phyloP scores from a whole-genome alignment of 2,329 filamentous ascomycete species.

The Aspergillus pseudoviridinutans region DNA sequence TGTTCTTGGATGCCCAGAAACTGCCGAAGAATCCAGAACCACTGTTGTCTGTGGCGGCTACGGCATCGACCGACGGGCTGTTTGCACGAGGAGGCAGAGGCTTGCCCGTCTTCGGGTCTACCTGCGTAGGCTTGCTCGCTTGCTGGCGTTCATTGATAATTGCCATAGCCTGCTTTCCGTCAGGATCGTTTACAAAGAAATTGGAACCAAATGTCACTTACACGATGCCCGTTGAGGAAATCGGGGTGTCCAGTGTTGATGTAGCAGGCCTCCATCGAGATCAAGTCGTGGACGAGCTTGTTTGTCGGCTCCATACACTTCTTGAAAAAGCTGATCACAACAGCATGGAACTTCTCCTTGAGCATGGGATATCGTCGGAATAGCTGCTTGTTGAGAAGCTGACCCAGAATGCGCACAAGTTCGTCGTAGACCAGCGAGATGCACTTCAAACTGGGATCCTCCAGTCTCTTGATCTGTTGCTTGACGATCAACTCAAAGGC shows the following conservation, averaged over 20 bases:
- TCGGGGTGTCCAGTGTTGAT: slow-evolving; percentile 98
- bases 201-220: slow-evolving; percentile 38
- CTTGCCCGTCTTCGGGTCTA: slow-evolving; percentile 98
- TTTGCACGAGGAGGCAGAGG: slow-evolving; percentile 74
- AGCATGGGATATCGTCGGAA: slow-evolving; percentile 90
- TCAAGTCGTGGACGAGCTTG: slow-evolving; percentile 89
- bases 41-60: slow-evolving; percentile 52
- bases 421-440: slow-evolving; percentile 97
- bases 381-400: slow-evolving; percentile 80
- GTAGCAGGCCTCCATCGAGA: slow-evolving; percentile 94
- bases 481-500: slow-evolving; percentile 99
- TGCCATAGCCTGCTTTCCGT: slow-evolving; percentile 70
- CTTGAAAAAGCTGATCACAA: slow-evolving; percentile 94
- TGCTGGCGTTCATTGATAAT: slow-evolving; percentile 93
- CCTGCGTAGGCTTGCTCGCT: slow-evolving; percentile 78
- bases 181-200: slow-evolving; percentile 9
- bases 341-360: slow-evolving; percentile 94
- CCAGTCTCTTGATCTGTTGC: slow-evolving; percentile 93
- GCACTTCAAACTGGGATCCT: slow-evolving; percentile 96
- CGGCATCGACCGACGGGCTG: slow-evolving; percentile 65
- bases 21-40: slow-evolving; percentile 88
- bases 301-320: slow-evolving; percentile 98
- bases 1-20: slow-evolving; percentile 99
- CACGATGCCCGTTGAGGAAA: slow-evolving; percentile 91
- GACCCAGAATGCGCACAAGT: slow-evolving; percentile 87